Conservation (phyloP, 345 rosid genomes). For the Corymbia maculata region DNA sequence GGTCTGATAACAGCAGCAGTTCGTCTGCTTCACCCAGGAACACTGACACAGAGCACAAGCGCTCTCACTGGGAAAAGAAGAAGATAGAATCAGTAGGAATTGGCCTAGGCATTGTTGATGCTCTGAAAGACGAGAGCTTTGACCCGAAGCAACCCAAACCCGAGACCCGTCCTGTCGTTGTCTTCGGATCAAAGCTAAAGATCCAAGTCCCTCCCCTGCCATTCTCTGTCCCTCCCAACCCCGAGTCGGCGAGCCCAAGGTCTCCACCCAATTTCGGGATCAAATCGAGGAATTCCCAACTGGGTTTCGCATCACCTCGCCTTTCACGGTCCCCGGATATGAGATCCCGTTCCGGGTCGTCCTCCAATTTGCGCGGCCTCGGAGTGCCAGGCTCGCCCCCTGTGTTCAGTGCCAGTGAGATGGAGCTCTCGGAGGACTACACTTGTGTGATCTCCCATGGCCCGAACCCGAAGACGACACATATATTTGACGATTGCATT, state of each 20-base stretch:
- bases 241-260: slow-evolving; percentile 30
- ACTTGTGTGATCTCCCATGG: slow-evolving; percentile 89
- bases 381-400: neutral
- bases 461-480: slow-evolving; percentile 81
- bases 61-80: slow-evolving; percentile 13
- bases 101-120: slow-evolving; percentile 68
- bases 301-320: neutral
- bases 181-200: slow-evolving; percentile 71
- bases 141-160: slow-evolving; percentile 36
- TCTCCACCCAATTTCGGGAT: slow-evolving; percentile 65
- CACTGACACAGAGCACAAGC: neutral
- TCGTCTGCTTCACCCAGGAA: slow-evolving; percentile 8
- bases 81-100: slow-evolving; percentile 17
- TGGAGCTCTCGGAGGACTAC: slow-evolving; percentile 91
- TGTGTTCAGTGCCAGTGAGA: slow-evolving; percentile 13
- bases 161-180: slow-evolving; percentile 35
- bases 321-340: neutral
- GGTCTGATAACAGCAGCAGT: slow-evolving; percentile 25
- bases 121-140: slow-evolving; percentile 31
- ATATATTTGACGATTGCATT: slow-evolving; percentile 79
- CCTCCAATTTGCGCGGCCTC: neutral
- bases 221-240: slow-evolving; percentile 7
- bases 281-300: slow-evolving; percentile 39
- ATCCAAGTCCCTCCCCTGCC: slow-evolving; percentile 61
- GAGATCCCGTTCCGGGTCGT: neutral